Conservation (phyloP, 345 rosid species). For the Eucalyptus curtisii region DNA sequence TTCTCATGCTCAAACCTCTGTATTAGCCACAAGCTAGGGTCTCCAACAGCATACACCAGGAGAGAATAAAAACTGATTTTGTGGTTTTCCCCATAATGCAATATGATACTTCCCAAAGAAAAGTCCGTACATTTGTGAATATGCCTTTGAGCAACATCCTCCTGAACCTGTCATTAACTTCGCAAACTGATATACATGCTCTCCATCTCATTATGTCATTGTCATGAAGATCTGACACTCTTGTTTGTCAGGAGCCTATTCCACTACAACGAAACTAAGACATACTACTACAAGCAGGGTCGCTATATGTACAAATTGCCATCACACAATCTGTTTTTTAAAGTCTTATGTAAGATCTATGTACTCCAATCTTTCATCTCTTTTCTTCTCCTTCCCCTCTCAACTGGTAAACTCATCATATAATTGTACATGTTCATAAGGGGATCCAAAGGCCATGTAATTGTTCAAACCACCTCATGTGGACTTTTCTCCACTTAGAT, state of each 20-base stretch:
- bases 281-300: neutral
- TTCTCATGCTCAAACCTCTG: neutral
- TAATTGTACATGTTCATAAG: neutral
- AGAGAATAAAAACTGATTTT: neutral
- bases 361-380: neutral
- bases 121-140: neutral
- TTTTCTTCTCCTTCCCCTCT: neutral
- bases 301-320: neutral
- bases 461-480: neutral
- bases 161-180: neutral
- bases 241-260: neutral
- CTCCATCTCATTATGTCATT: neutral
- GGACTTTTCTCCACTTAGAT: neutral
- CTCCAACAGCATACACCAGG: neutral
- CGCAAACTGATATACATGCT: neutral
- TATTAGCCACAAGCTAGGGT: neutral
- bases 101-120: neutral
- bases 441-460: neutral
- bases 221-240: neutral
- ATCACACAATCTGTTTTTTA: neutral
- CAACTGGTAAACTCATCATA: neutral
- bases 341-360: neutral
- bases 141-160: neutral
- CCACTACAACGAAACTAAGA: neutral
- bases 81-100: neutral